Evolutionary conservation across 768 basidiomycete species (phyloP).

Genomic region (Leucocoprinus sp.): DNA sequence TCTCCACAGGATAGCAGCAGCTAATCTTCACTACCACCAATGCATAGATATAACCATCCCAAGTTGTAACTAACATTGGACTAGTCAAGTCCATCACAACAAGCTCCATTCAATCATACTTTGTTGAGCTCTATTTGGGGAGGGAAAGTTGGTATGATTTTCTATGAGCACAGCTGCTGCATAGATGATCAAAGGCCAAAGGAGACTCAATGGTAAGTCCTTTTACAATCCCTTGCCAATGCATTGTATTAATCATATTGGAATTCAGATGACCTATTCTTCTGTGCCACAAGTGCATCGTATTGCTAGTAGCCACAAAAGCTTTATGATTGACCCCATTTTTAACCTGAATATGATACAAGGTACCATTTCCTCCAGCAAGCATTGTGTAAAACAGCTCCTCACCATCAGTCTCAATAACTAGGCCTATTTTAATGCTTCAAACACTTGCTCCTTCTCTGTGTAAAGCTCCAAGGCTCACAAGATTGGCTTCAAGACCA

Average conservation of each 20-base stretch:
- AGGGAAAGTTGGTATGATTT: conserved; percentile 20
- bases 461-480: conserved; percentile 15
- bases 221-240: conserved; percentile 15
- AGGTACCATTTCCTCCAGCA: not conserved
- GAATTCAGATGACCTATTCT: conserved; percentile 20
- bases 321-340: conserved; percentile 5
- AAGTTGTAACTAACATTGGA: conserved; percentile 16
- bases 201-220: conserved; percentile 18
- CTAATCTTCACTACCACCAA: conserved; percentile 23
- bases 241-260: conserved; percentile 14
- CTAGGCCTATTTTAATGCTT: conserved; percentile 2
- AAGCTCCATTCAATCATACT: conserved; percentile 13
- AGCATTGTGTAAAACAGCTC: conserved; percentile 4
- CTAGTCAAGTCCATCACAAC: conserved; percentile 21
- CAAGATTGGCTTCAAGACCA: conserved; percentile 14
- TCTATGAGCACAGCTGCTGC: conserved; percentile 19
- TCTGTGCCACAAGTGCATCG: conserved; percentile 17
- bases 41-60: conserved; percentile 20
- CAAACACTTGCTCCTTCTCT: conserved; percentile 5
- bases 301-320: conserved; percentile 5
- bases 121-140: conserved; percentile 17
- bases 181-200: conserved; percentile 14
- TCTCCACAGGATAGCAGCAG: conserved; percentile 15
- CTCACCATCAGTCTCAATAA: not conserved
- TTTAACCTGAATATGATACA: conserved; percentile 7